These are phyloP conservation scores for Parietaria judaica DNA, from an alignment of 306 rosid genomes.

Conservation along the genomic window DNA sequence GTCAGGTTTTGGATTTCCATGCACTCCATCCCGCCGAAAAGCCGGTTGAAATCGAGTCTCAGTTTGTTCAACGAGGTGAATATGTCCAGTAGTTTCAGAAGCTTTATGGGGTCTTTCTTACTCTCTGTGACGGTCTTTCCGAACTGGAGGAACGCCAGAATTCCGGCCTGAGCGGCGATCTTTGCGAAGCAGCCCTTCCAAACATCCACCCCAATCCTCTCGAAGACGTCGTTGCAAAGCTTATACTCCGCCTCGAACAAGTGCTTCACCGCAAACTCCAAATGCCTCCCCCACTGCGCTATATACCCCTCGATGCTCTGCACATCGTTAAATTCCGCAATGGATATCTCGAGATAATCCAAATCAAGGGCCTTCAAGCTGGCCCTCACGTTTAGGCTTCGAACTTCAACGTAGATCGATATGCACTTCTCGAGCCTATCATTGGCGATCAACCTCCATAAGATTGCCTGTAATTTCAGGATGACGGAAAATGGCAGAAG, in stretches of 20 bases:
- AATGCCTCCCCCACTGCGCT: slow-evolving; percentile 91
- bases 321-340: slow-evolving; percentile 87
- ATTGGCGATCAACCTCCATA: slow-evolving; percentile 67
- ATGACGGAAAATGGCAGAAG: slow-evolving; percentile 75
- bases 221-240: slow-evolving; percentile 93
- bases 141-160: slow-evolving; percentile 90
- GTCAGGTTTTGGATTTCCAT: slow-evolving; percentile 82
- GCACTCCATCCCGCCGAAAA: slow-evolving; percentile 87
- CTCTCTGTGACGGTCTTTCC: slow-evolving; percentile 93
- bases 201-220: slow-evolving; percentile 75
- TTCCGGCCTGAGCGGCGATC: slow-evolving; percentile 97
- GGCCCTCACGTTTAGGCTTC: slow-evolving; percentile 84
- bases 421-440: slow-evolving; percentile 70
- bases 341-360: slow-evolving; percentile 90
- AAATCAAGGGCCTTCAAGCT: slow-evolving; percentile 82
- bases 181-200: slow-evolving; percentile 95
- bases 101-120: slow-evolving; percentile 92
- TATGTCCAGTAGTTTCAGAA: slow-evolving; percentile 83
- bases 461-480: slow-evolving; percentile 79
- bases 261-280: slow-evolving; percentile 98
- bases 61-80: slow-evolving; percentile 86
- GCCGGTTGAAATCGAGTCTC: slow-evolving; percentile 89
- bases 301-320: slow-evolving; percentile 88
- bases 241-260: slow-evolving; percentile 93
- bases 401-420: slow-evolving; percentile 75